phyloP scores from a whole-genome alignment of 1,139 yeast species.

The Taphrina communis region DNA sequence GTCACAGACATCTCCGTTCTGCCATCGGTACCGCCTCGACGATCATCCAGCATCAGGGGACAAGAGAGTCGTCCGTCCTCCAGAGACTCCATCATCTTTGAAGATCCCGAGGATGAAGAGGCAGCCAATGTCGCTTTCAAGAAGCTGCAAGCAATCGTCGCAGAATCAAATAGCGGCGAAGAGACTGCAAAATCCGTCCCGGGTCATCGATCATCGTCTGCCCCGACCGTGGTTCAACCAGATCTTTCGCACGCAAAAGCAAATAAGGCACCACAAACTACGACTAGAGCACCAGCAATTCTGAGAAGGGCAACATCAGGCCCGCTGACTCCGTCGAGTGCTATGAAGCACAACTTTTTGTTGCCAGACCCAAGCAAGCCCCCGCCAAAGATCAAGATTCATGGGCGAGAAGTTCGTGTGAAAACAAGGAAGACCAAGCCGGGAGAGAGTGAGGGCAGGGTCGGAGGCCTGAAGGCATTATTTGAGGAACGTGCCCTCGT shows the following conservation, averaged over 20 bases:
- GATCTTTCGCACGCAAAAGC: neutral
- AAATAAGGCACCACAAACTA: neutral
- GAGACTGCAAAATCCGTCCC: neutral
- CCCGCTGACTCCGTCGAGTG: slow-evolving; percentile 30
- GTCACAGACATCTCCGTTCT: neutral
- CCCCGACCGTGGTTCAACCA: slow-evolving; percentile 1
- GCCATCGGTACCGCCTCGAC: slow-evolving; percentile 16
- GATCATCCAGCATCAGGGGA: slow-evolving; percentile 2
- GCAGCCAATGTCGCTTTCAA: slow-evolving; percentile 11
- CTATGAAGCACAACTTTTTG: slow-evolving; percentile 23
- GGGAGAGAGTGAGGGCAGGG: slow-evolving; percentile 22
- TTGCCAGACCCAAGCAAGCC: slow-evolving; percentile 10
- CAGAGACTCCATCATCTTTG: slow-evolving; percentile 6
- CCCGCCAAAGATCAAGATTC: slow-evolving; percentile 30
- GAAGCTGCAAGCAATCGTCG: neutral
- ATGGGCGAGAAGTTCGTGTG: slow-evolving; percentile 10
- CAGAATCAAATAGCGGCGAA: neutral
- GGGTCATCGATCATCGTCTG: slow-evolving; percentile 10
- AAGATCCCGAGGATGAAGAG: slow-evolving; percentile 17
- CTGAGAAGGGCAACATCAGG: slow-evolving; percentile 35
- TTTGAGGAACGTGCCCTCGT: slow-evolving; percentile 34
- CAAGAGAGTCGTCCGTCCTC: slow-evolving; percentile 1
- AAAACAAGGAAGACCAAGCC: slow-evolving; percentile 9
- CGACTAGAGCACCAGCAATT: neutral
- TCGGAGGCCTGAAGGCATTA: slow-evolving; percentile 29